Percentiles rank a stretch among this genome's conserved stretches.
Evolutionary conservation across 352 stramenopile species (phyloP).

Genomic region (Globisporangium irregulare): DNA sequence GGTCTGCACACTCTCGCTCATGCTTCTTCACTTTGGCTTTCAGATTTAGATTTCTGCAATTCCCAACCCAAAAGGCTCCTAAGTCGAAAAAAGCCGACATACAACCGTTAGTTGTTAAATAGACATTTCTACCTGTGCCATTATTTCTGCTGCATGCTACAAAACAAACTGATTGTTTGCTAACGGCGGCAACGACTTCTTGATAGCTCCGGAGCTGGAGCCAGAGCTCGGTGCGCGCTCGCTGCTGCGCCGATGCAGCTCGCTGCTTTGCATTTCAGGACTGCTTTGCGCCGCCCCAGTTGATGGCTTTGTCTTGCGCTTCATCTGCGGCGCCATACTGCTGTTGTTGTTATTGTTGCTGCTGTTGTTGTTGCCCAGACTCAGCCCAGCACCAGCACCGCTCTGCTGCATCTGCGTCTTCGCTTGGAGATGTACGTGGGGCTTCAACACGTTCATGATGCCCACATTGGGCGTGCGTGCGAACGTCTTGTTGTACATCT

Average conservation of each 20-base stretch:
- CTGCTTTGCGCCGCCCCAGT: neutral
- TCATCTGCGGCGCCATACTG: constrained; percentile 23
- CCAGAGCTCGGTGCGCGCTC: constrained; percentile 26
- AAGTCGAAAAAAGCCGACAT: neutral
- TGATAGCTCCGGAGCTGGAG: constrained; percentile 16
- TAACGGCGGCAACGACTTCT: constrained; percentile 50
- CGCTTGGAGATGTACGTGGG: constrained; percentile 54
- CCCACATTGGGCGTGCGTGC: constrained; percentile 81
- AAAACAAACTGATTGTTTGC: constrained; percentile 46
- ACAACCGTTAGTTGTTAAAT: neutral
- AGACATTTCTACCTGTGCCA: neutral
- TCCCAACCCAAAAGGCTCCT: constrained; percentile 8
- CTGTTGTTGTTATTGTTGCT: constrained; percentile 10
- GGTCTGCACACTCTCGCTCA: constrained; percentile 27
- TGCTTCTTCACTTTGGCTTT: constrained; percentile 21
- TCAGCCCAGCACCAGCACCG: constrained; percentile 9
- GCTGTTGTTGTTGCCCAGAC: constrained; percentile 13
- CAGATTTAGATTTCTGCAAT: neutral
- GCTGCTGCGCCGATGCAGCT: constrained; percentile 48
- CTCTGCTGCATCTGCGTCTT: constrained; percentile 25
- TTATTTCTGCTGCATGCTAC: neutral
- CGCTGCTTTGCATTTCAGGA: constrained; percentile 11
- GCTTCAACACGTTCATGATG: constrained; percentile 86
- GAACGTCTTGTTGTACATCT: constrained; percentile 95
- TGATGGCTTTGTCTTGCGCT: constrained; percentile 40